phyloP scores from a whole-genome alignment of 495 filamentous ascomycete genomes.

The Tirmania nivea region DNA sequence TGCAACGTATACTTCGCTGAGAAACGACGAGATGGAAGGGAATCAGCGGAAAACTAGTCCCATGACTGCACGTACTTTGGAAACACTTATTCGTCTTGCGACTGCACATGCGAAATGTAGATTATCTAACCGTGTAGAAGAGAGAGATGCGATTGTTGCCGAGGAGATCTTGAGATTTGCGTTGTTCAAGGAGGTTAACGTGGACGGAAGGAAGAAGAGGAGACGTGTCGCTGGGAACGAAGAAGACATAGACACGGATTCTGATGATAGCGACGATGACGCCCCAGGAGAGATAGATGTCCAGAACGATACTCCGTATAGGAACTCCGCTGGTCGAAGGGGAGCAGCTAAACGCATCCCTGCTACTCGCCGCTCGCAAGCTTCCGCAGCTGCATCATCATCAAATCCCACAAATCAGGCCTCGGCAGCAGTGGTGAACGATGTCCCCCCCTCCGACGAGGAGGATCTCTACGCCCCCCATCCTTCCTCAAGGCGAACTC shows the following conservation, averaged over 20 bases:
- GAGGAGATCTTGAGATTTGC: constrained; percentile 86
- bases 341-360: constrained; percentile 6
- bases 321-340: background rate
- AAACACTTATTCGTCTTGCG: constrained; percentile 90
- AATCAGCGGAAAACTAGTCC: constrained; percentile 85
- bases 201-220: constrained; percentile 59
- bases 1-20: constrained; percentile 73
- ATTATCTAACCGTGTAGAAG: constrained; percentile 78
- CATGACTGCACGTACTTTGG: constrained; percentile 90
- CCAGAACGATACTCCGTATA: constrained; percentile 7
- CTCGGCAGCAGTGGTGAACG: background rate
- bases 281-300: constrained; percentile 3
- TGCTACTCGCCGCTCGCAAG: background rate
- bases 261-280: constrained; percentile 21
- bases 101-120: constrained; percentile 91
- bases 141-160: constrained; percentile 69
- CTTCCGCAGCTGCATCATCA: no score
- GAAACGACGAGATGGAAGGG: constrained; percentile 88
- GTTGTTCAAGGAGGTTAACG: constrained; percentile 91
- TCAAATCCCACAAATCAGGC: background rate
- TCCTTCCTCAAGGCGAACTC: constrained; percentile 3
- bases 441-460: constrained; percentile 2
- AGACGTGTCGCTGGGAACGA: constrained; percentile 20
- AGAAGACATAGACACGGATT: constrained; percentile 25
- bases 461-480: constrained; percentile 13